Conservation (phyloP, 2,329 filamentous ascomycete genomes). For the Rhynchosporium agropyri region DNA sequence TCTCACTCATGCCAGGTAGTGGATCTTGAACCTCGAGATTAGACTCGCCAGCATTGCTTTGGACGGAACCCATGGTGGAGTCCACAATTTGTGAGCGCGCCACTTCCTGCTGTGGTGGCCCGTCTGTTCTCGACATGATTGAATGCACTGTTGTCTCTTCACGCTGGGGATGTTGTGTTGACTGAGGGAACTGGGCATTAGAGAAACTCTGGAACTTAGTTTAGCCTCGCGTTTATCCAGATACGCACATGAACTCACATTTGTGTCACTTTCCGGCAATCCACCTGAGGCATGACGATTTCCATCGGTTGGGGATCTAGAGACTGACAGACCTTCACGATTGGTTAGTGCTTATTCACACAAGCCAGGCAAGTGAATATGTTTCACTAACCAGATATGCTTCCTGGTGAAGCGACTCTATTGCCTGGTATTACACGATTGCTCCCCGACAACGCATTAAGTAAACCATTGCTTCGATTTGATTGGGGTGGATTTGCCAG, state of each 20-base stretch:
- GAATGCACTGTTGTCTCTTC: slow-evolving; percentile 34
- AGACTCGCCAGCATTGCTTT: slow-evolving; percentile 35
- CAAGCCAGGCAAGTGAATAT: neutral
- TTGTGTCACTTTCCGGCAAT: slow-evolving; percentile 33
- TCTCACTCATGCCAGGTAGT: slow-evolving; percentile 61
- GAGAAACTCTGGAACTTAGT: slow-evolving; percentile 32
- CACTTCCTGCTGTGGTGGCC: slow-evolving; percentile 30
- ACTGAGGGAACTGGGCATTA: slow-evolving; percentile 33
- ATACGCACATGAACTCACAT: slow-evolving; percentile 31
- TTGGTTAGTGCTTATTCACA: slow-evolving; percentile 9
- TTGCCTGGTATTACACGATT: slow-evolving; percentile 51
- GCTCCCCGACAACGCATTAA: slow-evolving; percentile 66
- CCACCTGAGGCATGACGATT: slow-evolving; percentile 32
- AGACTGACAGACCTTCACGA: slow-evolving; percentile 33
- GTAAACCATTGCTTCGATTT: slow-evolving; percentile 60
- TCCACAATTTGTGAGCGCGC: slow-evolving; percentile 33
- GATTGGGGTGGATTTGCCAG: slow-evolving; percentile 44
- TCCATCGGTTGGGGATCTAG: slow-evolving; percentile 37
- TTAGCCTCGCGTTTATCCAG: slow-evolving; percentile 11
- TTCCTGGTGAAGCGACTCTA: slow-evolving; percentile 39
- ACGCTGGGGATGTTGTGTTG: slow-evolving; percentile 26
- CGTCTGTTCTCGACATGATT: slow-evolving; percentile 36
- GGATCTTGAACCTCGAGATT: slow-evolving; percentile 55
- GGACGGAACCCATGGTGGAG: slow-evolving; percentile 31
- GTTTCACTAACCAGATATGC: slow-evolving; percentile 36